Conservation (phyloP, 768 basidiomycete species). For the Serendipita sp. region DNA sequence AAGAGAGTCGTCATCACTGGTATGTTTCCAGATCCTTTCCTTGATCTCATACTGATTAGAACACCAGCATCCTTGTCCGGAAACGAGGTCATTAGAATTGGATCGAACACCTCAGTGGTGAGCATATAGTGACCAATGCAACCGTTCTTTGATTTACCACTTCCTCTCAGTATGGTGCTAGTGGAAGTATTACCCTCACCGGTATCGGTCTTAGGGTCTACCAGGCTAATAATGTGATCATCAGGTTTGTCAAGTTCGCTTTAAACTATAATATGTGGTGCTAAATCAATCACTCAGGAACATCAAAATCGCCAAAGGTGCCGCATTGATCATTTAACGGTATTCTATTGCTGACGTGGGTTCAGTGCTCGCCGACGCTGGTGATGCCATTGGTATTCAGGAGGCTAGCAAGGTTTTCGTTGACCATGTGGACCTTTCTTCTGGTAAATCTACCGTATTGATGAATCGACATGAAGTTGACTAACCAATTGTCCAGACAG, state of each 20-base stretch:
- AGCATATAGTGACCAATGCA: constrained; percentile 15
- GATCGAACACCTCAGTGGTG: constrained; percentile 30
- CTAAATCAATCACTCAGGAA: no score
- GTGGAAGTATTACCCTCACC: constrained; percentile 18
- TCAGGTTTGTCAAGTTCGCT: constrained; percentile 17
- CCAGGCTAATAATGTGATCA: constrained; percentile 30
- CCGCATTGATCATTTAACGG: no score
- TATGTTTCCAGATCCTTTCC: constrained; percentile 9
- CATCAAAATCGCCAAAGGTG: no score
- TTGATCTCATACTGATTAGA: not conserved
- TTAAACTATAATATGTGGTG: no score
- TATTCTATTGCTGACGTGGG: no score
- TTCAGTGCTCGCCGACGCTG: constrained; percentile 26
- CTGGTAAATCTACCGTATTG: constrained; percentile 4
- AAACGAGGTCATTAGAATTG: constrained; percentile 27
- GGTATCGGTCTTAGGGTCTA: constrained; percentile 33
- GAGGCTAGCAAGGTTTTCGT: constrained; percentile 29
- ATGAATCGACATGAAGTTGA: no score
- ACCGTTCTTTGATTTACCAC: no score
- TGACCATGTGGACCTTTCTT: constrained; percentile 32
- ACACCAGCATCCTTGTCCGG: constrained; percentile 29
- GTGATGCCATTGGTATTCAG: constrained; percentile 33
- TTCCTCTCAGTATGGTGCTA: no score
- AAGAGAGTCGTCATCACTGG: constrained; percentile 33
- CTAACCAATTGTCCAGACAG: constrained; percentile 17